Base-by-base conservation (phyloP, 768 basidiomycete species). In the Tricholomella constricta region DNA sequence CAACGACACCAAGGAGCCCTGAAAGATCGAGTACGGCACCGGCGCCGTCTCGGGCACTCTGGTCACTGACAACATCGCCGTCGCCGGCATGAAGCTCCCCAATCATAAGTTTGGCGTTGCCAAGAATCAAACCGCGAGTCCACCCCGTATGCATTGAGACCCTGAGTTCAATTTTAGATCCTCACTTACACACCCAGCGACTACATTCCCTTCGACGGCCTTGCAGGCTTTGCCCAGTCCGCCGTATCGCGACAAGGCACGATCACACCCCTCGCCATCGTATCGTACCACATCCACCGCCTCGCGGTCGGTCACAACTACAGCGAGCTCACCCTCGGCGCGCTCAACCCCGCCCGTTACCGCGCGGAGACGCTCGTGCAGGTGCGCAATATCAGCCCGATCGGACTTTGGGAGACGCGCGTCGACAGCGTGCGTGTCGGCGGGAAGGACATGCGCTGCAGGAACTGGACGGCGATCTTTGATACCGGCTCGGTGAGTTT, bases 271-370 rank as follows among this genome's bases (percentile, higher is more conserved):
- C 74, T 85, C 36, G 83, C 83, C 1, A 82, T 89, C 58, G 75
- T 79, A 4, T 86, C 85, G n/a, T 88, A 78, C 76, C 86, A 85
- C 65, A 80, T 90, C 46, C 74, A 85, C 0, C 84, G 88, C 50
- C 63, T 85, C 31, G 70, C n/a, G n/a, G n/a, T n/a, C n/a, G n/a
- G n/a, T 37, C 66, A 67, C 44, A 72, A 79, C 51, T 75, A 83
- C n/a, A 85, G 85, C 19, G 73, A 85, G 66, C 68, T 88, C 38
- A 84, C 86, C 7, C 78, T 88, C 51, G 86, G 87, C 34, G 84
- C 77, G 6, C 72, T 86, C 45, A 81, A 88, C 62, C 32, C 72
- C 9, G 70, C 73, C 42, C 82, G 84, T 63, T 83, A 83, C 60
- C 70, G 78, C 45, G 57, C 72, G 9, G 59, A 62, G 14, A 77